Conservation (phyloP, 2,329 filamentous ascomycete genomes). For the Fusarium fracticaudum region DNA sequence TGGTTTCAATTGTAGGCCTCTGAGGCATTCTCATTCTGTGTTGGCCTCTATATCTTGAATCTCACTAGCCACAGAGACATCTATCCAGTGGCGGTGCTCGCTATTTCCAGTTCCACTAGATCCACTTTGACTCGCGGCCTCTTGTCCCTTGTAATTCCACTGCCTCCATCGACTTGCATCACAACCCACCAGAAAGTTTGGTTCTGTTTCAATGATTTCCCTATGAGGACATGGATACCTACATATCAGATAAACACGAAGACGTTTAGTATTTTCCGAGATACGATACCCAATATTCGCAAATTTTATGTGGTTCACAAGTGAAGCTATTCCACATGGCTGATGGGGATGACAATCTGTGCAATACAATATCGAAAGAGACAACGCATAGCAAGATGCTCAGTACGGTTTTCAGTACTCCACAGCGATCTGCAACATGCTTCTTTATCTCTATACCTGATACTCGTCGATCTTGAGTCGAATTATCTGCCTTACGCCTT, state of each 20-base stretch:
- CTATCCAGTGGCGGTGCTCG: conserved; percentile 23
- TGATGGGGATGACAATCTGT: not conserved
- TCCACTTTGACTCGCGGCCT: conserved; percentile 39
- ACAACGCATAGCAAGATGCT: conserved; percentile 2
- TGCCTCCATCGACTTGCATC: conserved; percentile 29
- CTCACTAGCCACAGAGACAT: conserved; percentile 26
- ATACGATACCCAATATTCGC: not conserved
- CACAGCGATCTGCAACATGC: conserved; percentile 28
- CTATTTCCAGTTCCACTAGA: conserved; percentile 29
- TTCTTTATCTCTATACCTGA: conserved; percentile 11
- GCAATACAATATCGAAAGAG: not conserved
- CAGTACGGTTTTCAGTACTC: conserved; percentile 14
- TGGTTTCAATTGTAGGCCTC: conserved; percentile 19
- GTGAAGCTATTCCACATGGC: not conserved
- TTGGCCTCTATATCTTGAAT: not conserved
- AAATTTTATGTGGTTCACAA: not conserved
- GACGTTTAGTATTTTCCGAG: not conserved
- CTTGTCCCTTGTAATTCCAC: conserved; percentile 36
- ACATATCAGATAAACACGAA: not conserved
- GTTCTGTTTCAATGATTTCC: conserved; percentile 26
- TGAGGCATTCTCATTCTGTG: not conserved
- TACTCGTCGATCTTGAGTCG: conserved; percentile 11
- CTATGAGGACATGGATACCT: not conserved
- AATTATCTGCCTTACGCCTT: not conserved
- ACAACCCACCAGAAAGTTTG: conserved; percentile 17